A percentile compares a stretch with the other conserved stretches of the same genome.
phyloP scores from a whole-genome alignment of 2,329 filamentous ascomycete genomes.

The Penicillium sp. region DNA sequence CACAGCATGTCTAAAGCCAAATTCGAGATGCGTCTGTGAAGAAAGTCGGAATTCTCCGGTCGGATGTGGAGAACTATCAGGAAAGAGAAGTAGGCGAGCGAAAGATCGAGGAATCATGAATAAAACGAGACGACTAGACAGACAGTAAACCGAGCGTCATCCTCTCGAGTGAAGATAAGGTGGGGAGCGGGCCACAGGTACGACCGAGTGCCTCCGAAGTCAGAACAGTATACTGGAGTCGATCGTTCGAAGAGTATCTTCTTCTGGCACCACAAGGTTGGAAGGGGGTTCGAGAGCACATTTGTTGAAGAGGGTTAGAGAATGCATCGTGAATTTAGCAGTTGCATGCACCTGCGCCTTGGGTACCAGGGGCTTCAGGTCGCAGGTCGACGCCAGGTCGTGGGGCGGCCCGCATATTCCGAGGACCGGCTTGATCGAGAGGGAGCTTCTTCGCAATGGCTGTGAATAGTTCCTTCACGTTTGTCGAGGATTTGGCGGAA shows the following conservation, averaged over 20 bases:
- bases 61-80: slow-evolving; percentile 10
- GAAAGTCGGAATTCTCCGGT: slow-evolving; percentile 13
- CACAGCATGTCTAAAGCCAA: slow-evolving; percentile 31
- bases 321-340: slow-evolving; percentile 51
- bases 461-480: slow-evolving; percentile 93
- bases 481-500: slow-evolving; percentile 94
- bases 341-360: slow-evolving; percentile 61
- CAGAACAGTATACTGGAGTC: slow-evolving; percentile 7
- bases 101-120: slow-evolving; percentile 21
- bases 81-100: slow-evolving; percentile 5
- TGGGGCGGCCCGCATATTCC: slow-evolving; percentile 70
- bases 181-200: neutral
- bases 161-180: slow-evolving; percentile 7
- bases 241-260: neutral
- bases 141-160: slow-evolving; percentile 13
- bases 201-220: slow-evolving; percentile 7
- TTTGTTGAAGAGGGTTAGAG: neutral
- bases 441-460: slow-evolving; percentile 97
- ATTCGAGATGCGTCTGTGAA: slow-evolving; percentile 27
- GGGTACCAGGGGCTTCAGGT: slow-evolving; percentile 60
- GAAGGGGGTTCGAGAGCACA: neutral
- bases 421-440: slow-evolving; percentile 90
- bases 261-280: neutral
- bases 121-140: slow-evolving; percentile 17
- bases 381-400: slow-evolving; percentile 67